phyloP scores from a whole-genome alignment of 164 flowering plant species.

The Berberis vulgaris region DNA sequence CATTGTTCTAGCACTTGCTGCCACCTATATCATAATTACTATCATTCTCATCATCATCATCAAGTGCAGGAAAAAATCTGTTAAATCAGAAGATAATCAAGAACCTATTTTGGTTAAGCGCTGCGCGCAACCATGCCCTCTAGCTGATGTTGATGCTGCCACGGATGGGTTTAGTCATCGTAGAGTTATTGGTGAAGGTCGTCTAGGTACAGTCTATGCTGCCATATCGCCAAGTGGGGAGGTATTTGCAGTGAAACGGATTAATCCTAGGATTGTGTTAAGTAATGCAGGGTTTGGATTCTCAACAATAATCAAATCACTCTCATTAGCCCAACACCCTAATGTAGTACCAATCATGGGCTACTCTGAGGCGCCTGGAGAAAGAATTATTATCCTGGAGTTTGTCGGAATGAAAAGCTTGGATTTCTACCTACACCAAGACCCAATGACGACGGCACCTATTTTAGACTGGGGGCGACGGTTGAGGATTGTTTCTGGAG shows the following conservation, averaged over 20 bases:
- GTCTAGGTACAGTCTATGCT: slow-evolving; percentile 56
- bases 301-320: slow-evolving; percentile 35
- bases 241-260: slow-evolving; percentile 48
- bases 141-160: slow-evolving; percentile 48
- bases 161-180: slow-evolving; percentile 60
- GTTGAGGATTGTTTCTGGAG: slow-evolving; percentile 49
- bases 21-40: slow-evolving; percentile 18
- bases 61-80: slow-evolving; percentile 25
- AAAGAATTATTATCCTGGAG: slow-evolving; percentile 63
- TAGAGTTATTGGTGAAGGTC: slow-evolving; percentile 52
- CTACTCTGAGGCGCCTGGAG: slow-evolving; percentile 74
- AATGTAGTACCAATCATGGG: slow-evolving; percentile 59
- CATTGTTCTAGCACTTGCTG: slow-evolving; percentile 23
- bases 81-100: slow-evolving; percentile 18
- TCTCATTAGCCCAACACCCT: slow-evolving; percentile 58
- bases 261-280: slow-evolving; percentile 48
- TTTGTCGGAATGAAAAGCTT: slow-evolving; percentile 44
- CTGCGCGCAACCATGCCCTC: slow-evolving; percentile 23
- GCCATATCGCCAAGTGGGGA: slow-evolving; percentile 30
- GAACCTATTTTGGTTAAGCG: slow-evolving; percentile 10
- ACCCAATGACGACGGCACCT: slow-evolving; percentile 24
- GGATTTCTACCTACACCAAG: slow-evolving; percentile 50
- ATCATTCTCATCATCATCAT: slow-evolving; percentile 30
- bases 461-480: slow-evolving; percentile 48
- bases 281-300: slow-evolving; percentile 60